A percentile compares a stretch with the other conserved stretches of the same genome.
Evolutionary conservation across 2,329 filamentous ascomycete genomes (phyloP).

Genomic region (Beauveria sp.): DNA sequence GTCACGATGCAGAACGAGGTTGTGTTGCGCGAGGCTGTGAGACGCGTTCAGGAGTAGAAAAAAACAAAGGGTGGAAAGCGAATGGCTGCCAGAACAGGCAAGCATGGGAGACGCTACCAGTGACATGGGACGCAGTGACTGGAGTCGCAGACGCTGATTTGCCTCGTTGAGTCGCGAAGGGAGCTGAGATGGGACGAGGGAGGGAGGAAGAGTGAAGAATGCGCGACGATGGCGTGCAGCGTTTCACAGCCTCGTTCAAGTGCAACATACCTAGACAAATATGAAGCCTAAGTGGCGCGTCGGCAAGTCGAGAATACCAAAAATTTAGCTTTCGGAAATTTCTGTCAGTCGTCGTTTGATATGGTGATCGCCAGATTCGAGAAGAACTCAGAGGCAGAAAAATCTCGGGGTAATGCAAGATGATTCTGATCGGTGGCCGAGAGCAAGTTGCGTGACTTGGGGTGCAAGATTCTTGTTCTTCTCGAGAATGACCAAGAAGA

Average conservation of each 20-base stretch:
- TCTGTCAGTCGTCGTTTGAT: not conserved
- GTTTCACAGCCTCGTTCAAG: not conserved
- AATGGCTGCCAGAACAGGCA: not conserved
- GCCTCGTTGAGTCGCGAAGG: not conserved
- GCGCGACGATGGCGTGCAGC: not conserved
- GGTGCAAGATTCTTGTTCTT: no score
- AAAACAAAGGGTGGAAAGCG: not conserved
- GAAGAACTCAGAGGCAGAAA: not conserved
- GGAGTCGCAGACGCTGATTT: not conserved
- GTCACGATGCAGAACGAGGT: not conserved
- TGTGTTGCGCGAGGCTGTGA: not conserved
- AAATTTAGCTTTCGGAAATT: not conserved
- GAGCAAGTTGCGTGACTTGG: no score
- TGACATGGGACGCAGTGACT: not conserved
- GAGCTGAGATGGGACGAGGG: not conserved
- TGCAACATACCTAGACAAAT: conserved; percentile 5
- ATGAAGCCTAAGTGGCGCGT: not conserved
- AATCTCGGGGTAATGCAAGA: not conserved
- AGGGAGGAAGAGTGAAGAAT: not conserved
- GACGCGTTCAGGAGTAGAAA: not conserved
- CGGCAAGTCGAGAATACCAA: not conserved
- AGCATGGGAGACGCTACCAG: not conserved
- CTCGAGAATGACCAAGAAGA: no score
- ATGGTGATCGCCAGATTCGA: not conserved
- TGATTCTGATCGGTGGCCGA: not conserved